Evolutionary conservation across 768 basidiomycete species (phyloP), one percentile per base, ranked within the genome.

Genomic region (Leucocoprinus leucothites): DNA sequence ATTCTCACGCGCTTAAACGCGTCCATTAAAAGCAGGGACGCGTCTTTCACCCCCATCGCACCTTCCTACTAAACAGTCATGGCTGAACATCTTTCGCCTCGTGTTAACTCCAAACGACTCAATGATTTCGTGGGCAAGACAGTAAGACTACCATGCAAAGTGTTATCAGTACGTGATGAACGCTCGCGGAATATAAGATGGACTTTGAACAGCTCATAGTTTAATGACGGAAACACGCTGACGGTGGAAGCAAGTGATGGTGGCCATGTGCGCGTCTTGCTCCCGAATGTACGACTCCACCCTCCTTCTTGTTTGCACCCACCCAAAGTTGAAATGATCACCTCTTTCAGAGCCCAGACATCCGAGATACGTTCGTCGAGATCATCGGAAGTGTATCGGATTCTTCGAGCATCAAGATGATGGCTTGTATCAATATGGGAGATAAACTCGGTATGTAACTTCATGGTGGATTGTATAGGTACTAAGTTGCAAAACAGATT

Each of bases 221-320:
- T 53, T 40, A 50, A 40, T 36, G 46, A 50, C 6, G 28, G 36
- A 42, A 25, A 51, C 11, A 78, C 38, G 14, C 5, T 82, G 11
- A 76, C 81, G 2, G 85, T 91, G 11, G 76, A 85, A 57, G 80
- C 88, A 0, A 76, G 77, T 42, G 91, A 92, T 62, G 86, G 83
- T 1, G 84, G 81, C 0, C 72, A 90, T 64, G 82, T 87, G 6
- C 70, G 68, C 21, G 68, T 87, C 18, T 62, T 64, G 13, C 61
- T 81, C n/a, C 58, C 60, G 3, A 58, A 66, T 54, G 85, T 84
- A 46, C 62, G 71, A 53, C 9, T 8, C 44, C 19, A 13, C 9
- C 18, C 14, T 6, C 9, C 0, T 38, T 13, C 9, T n/a, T 13
- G 3, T 11, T 38, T 13, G 14, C 14, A 13, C 16, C 9, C 8